Base-by-base conservation (phyloP, 2,329 filamentous ascomycete genomes). In the Gyromitra esculenta region DNA sequence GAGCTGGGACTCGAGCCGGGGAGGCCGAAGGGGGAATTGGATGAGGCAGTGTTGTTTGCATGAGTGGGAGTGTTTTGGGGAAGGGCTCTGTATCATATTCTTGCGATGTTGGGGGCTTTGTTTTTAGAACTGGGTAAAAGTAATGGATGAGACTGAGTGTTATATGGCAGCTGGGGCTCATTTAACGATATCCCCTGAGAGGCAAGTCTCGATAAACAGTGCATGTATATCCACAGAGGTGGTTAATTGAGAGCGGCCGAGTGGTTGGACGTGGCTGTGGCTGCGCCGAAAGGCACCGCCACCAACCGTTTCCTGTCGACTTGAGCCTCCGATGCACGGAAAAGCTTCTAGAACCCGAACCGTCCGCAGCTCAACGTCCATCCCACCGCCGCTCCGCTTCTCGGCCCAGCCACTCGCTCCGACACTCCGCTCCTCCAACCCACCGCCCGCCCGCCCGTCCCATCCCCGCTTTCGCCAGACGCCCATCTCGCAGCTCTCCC, bases 1-100 rank as follows among this genome's bases (percentile, higher is more conserved):
- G 90, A 91, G 35, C 84, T 99, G 75, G 94, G 94, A 35, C 85
- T 98, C 80, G 87, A 89, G 80, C 89, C 89, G 5, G 87, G 87
- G 74, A 90, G 91, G 13, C 89, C 56, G 37, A 79, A 79, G 65
- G 73, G 72, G n/a, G 78, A 79, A 54, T 45, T 79, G 11, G 78
- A 79, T 70, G 78, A 79, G 43, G 66, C 68, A 18, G 60, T 79
- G 11, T 67, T 79, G 45, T 79, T 79, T 69, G 60, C 76, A 21
- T 77, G 60, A 50, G 50, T 13, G 50, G 50, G 37, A 56, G n/a
- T 52, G n/a, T 11, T 2, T 2, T 3, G 18, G n/a, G 7, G 54
- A 13, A 9, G 48, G 45, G 25, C 35, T 43, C 25, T 74, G 72
- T 74, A 75, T 25, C 45, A 75, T 75, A 75, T 70, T 75, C 43